A percentile compares a stretch with the other conserved stretches of the same genome.
These are phyloP conservation scores for Berberis vulgaris DNA, from an alignment of 164 flowering plant species.

Conservation along the genomic window DNA sequence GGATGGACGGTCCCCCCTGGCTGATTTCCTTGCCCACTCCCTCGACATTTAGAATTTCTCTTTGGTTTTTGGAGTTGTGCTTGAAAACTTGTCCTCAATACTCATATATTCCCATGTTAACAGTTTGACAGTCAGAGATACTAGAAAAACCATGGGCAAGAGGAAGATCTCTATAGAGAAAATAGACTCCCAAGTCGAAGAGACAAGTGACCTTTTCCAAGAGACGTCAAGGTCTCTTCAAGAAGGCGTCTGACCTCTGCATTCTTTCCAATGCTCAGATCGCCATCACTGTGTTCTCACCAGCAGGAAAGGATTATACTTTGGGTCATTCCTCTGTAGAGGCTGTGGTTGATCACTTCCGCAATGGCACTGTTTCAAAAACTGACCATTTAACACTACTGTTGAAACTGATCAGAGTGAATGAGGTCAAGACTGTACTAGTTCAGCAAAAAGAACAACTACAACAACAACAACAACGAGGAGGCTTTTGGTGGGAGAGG, in stretches of 20 bases:
- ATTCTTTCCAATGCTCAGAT: conserved; percentile 9
- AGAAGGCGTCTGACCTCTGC: conserved; percentile 14
- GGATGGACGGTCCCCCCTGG: too few species aligned
- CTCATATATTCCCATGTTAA: too few species aligned
- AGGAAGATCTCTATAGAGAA: conserved; percentile 7
- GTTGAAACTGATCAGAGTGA: not conserved
- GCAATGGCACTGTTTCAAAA: not conserved
- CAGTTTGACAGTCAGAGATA: not conserved
- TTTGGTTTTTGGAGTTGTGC: too few species aligned
- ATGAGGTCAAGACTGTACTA: not conserved
- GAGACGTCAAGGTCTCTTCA: conserved; percentile 15
- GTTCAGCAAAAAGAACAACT: not conserved
- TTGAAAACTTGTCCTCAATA: too few species aligned
- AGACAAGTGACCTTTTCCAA: conserved; percentile 16
- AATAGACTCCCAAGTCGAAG: conserved; percentile 4
- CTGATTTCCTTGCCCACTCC: too few species aligned
- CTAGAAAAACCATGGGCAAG: not conserved
- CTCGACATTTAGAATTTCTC: too few species aligned
- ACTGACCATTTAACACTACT: not conserved
- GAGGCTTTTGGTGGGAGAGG: not conserved
- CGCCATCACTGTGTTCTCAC: conserved; percentile 14
- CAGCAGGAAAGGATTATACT: conserved; percentile 4
- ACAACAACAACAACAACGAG: not conserved
- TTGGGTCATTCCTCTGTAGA: conserved; percentile 18
- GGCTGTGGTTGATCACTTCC: conserved; percentile 4